Evolutionary conservation across 257 asterid species (phyloP), one percentile per base, ranked within the genome.

Genomic region (Mitragyna speciosa): DNA sequence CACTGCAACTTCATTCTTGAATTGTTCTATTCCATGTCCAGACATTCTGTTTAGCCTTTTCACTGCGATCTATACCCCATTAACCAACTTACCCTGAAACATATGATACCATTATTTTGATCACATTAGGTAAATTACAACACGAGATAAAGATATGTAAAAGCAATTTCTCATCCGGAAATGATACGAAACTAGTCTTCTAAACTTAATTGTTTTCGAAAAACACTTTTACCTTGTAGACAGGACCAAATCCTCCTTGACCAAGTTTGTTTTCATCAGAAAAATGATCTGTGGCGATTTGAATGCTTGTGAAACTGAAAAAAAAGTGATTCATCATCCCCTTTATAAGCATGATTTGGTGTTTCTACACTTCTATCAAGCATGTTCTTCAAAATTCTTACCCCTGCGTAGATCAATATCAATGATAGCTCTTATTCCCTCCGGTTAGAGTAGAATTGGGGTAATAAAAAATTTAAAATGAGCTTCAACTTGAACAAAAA

Each of bases 181-280:
- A 45, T 45, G 11, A 45, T 9, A 45, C 11, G 8, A 2, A 59
- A 59, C 7, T 10, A 59, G 66, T 15, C 30, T 43, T 20, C 15
- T 39, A 17, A 19, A 19, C 2, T 24, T n/a, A 36, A 36, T 20
- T 26, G 6, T 8, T 45, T 45, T 26, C 41, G 1, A 15, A 56
- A n/a, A 11, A 19, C 4, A 31, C 19, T 31, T 6, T 24, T 36
- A 75, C 78, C 78, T 58, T 75, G 12, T 58, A 56, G 26, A 74
- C 78, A 0, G 69, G 69, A 22, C 78, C 78, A 33, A 31, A 74
- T 54, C 78, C 78, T 36, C 70, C 78, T 39, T 39, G 36, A 24
- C 78, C 78, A 41, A 75, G 78, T 6, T 12, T 58, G n/a, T 39
- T 75, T 56, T 24, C 54, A 12, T 58, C 70, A 36, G 39, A 56